Percentiles rank a stretch among this genome's conserved stretches.
These are phyloP conservation scores for Schizophyllum amplum DNA, from an alignment of 1,284 basidiomycete species.

Conservation along the genomic window DNA sequence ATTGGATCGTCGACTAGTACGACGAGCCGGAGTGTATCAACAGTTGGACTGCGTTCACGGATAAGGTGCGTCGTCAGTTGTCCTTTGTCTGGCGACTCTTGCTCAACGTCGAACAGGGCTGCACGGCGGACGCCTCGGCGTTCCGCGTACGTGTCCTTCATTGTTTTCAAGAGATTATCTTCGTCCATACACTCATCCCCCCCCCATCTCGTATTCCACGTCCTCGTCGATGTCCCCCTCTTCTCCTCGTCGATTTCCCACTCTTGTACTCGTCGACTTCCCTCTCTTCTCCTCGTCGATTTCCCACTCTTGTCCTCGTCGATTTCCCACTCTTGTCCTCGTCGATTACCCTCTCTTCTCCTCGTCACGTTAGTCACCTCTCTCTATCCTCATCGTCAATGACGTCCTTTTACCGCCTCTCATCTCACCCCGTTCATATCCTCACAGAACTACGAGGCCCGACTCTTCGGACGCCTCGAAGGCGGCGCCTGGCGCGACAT, in stretches of 20 bases:
- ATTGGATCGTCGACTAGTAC: not conserved
- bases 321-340: no score
- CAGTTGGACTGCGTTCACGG: not conserved
- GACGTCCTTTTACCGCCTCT: no score
- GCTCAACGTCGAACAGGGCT: not conserved
- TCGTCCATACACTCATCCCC: not conserved
- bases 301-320: no score
- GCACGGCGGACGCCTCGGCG: not conserved
- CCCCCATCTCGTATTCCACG: not conserved
- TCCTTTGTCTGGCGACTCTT: not conserved
- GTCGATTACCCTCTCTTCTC: not conserved
- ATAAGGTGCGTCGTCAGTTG: not conserved
- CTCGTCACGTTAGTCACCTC: not conserved
- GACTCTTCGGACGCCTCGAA: not conserved
- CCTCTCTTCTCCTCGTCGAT: no score
- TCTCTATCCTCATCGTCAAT: not conserved
- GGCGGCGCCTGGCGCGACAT: not conserved
- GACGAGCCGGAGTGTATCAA: not conserved
- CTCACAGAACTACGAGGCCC: not conserved
- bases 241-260: no score
- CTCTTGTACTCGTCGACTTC: no score
- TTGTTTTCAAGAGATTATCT: no score
- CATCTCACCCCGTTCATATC: no score
- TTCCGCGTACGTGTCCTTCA: not conserved
- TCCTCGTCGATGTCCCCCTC: no score